Evolutionary conservation across 2,329 filamentous ascomycete species (phyloP), one percentile per base, ranked within the genome.

Genomic region (Ilyonectria mors-panacis): DNA sequence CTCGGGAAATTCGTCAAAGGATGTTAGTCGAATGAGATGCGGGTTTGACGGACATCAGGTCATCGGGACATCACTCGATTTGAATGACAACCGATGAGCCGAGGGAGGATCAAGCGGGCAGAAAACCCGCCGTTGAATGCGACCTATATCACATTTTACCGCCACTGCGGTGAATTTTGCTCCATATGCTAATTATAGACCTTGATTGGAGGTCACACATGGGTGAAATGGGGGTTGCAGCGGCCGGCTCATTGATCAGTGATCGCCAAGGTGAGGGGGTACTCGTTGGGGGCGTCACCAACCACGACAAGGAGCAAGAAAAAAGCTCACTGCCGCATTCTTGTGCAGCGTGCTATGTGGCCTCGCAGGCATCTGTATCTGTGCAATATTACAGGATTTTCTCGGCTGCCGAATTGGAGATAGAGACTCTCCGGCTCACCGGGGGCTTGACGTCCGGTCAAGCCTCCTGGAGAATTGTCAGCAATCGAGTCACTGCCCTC

Each of bases 171-270:
- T 23, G 58, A 23, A 54, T 26, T 54, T 54, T 57, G 33, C 19
- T 48, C 56, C 28, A 33, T 10, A 28, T 19, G 28, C 63, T 66
- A 66, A 66, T 66, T 33, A 61, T 66, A 66, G 63, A 54, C 35
- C 47, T 47, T 48, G 37, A 30, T 33, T 44, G 58, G 58, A 66
- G 37, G 53, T 58, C 21, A 45, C 58, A 61, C 58, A 66, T 57
- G 53, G 63, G 37, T 61, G 33, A 61, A 57, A 65, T 59, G 44
- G 57, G 63, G 50, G 63, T 61, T 61, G 23, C 63, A 66, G 50
- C 53, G 44, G 39, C 12, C 21, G 37, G 48, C 39, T 56, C 57
- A 37, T 19, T 26, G 42, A 23, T 42, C 39, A 19, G 6, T 42
- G 42, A 65, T 42, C 26, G 56, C 39, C 28, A 54, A 48, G 50